These are phyloP conservation scores for Metschnikowia kofuensis DNA, from an alignment of 805 yeast species.

Conservation along the genomic window DNA sequence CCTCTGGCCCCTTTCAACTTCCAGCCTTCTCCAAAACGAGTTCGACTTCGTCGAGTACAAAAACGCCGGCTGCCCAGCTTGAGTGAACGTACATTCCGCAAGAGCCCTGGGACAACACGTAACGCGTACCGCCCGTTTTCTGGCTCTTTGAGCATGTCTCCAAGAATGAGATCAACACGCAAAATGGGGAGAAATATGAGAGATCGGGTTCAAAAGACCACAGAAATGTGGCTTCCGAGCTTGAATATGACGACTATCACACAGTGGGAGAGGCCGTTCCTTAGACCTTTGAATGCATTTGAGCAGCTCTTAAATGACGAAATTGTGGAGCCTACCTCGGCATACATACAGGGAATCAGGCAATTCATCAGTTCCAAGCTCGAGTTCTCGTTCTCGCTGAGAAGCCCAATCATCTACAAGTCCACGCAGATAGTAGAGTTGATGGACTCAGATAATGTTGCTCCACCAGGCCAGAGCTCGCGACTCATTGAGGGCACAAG, in stretches of 20 bases:
- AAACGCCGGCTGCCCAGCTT: slow-evolving; percentile 1
- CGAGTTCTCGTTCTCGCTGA: slow-evolving; percentile 3
- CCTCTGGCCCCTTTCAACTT: background rate
- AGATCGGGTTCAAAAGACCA: slow-evolving; percentile 50
- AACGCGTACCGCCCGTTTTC: background rate
- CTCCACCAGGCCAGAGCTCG: background rate
- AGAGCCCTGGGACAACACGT: background rate
- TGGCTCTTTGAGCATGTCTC: background rate
- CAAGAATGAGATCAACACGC: slow-evolving; percentile 37
- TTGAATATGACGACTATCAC: slow-evolving; percentile 52
- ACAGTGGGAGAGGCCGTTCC: slow-evolving; percentile 46
- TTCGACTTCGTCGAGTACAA: background rate
- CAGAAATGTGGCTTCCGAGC: slow-evolving; percentile 61
- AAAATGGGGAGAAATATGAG: slow-evolving; percentile 49
- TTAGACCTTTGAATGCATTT: slow-evolving; percentile 51
- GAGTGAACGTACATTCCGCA: slow-evolving; percentile 8
- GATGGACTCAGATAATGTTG: background rate
- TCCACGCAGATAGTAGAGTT: slow-evolving; percentile 7
- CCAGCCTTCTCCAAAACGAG: background rate
- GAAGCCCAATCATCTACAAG: slow-evolving; percentile 1
- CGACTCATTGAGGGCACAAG: background rate
- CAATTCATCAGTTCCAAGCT: slow-evolving; percentile 1
- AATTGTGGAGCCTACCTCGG: slow-evolving; percentile 47
- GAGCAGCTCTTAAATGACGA: slow-evolving; percentile 27
- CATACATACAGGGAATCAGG: background rate